Evolutionary conservation across 2,329 filamentous ascomycete genomes (phyloP).

Genomic region (Coniochaeta ligniaria): DNA sequence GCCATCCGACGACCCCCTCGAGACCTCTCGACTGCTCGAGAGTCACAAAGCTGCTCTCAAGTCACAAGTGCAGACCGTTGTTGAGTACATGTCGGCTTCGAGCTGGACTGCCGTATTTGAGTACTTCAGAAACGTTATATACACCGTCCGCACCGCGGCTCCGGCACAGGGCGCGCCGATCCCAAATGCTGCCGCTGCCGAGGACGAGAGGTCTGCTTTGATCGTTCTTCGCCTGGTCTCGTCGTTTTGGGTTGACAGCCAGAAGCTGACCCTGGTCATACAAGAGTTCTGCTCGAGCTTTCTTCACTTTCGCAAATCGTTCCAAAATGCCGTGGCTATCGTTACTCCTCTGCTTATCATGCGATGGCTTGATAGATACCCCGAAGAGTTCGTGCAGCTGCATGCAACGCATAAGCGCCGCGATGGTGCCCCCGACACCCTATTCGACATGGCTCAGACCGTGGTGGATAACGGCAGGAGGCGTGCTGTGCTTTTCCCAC

Average conservation of each 20-base stretch:
- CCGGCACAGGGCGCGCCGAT: constrained; percentile 29
- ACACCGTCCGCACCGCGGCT: constrained; percentile 38
- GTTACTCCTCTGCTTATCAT: constrained; percentile 56
- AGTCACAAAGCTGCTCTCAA: constrained; percentile 42
- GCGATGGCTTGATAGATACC: constrained; percentile 59
- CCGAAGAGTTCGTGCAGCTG: constrained; percentile 56
- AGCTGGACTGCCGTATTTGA: constrained; percentile 56
- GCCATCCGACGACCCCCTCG: constrained; percentile 27
- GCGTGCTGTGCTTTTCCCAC: constrained; percentile 49
- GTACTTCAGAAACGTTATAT: constrained; percentile 46
- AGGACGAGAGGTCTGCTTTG: constrained; percentile 46
- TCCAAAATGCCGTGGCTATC: constrained; percentile 57
- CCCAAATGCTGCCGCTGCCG: constrained; percentile 28
- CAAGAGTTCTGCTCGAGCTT: constrained; percentile 62
- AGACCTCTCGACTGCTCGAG: constrained; percentile 22
- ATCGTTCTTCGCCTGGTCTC: constrained; percentile 52
- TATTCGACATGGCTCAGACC: constrained; percentile 63
- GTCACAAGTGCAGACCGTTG: constrained; percentile 43
- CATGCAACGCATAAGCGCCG: constrained; percentile 54
- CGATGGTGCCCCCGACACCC: constrained; percentile 58
- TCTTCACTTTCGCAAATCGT: constrained; percentile 56
- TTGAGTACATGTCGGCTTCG: constrained; percentile 59
- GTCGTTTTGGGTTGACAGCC: constrained; percentile 57
- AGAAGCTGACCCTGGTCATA: constrained; percentile 53
- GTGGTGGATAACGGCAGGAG: constrained; percentile 50